Evolutionary conservation across 306 rosid genomes (phyloP).

Genomic region (Castanospermum australe): DNA sequence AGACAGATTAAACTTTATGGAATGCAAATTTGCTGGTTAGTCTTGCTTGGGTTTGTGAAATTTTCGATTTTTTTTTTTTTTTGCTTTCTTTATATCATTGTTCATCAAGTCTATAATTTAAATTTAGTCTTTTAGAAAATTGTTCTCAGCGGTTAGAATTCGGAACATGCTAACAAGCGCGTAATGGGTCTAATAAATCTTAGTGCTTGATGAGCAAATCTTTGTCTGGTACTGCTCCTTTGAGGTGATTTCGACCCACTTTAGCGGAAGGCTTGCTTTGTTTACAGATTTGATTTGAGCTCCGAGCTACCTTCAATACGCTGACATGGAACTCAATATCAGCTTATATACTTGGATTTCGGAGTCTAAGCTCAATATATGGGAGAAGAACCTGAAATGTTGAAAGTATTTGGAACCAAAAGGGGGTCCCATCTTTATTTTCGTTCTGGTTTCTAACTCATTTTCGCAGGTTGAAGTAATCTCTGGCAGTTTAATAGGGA

Average conservation of each 20-base stretch:
- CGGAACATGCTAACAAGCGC: neutral
- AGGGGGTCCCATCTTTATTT: neutral
- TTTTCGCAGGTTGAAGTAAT: neutral
- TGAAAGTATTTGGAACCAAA: constrained; percentile 21
- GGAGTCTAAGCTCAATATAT: constrained; percentile 13
- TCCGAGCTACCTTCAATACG: constrained; percentile 16
- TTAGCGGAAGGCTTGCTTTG: constrained; percentile 3
- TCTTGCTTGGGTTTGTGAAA: neutral
- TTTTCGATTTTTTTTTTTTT: neutral
- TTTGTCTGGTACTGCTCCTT: neutral
- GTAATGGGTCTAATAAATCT: neutral
- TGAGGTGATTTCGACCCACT: constrained; percentile 20
- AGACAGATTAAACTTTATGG: neutral
- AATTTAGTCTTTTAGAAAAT: neutral
- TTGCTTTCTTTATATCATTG: neutral
- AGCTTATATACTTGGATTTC: constrained; percentile 7
- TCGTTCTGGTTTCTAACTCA: neutral
- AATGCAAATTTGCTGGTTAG: neutral
- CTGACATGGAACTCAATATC: constrained; percentile 40
- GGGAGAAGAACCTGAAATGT: neutral
- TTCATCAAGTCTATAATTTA: neutral
- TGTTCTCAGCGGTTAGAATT: neutral
- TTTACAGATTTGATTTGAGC: constrained; percentile 52
- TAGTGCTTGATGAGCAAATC: neutral
- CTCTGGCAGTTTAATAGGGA: neutral